Conservation (phyloP, 352 stramenopile genomes). For the Pythium dissimile region DNA sequence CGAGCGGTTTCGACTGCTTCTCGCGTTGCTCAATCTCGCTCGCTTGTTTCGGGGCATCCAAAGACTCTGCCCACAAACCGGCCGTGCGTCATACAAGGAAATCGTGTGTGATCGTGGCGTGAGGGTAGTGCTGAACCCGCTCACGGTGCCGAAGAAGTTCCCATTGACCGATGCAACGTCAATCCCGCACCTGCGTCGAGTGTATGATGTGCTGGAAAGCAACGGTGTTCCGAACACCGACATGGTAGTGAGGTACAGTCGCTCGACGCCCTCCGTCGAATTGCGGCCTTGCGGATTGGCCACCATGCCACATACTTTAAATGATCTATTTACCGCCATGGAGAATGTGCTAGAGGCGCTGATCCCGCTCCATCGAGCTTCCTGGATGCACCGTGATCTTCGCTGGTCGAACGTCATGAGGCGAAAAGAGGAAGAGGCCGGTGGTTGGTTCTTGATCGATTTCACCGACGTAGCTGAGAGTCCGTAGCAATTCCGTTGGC, state of each 20-base stretch:
- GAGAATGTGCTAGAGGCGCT: background rate
- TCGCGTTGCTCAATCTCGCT: background rate
- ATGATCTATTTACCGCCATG: background rate
- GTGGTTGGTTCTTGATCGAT: background rate
- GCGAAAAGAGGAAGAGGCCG: background rate
- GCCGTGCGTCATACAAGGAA: no score
- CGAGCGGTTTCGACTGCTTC: background rate
- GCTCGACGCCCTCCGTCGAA: background rate
- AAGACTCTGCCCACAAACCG: no score
- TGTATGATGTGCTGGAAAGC: no score
- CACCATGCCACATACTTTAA: background rate
- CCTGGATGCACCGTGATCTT: slow-evolving; percentile 3
- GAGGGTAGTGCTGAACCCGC: no score
- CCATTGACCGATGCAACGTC: no score
- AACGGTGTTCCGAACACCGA: no score
- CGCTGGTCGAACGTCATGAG: slow-evolving; percentile 12
- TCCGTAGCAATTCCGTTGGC: no score
- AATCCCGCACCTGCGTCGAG: no score
- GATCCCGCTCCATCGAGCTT: background rate
- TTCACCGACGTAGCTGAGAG: background rate
- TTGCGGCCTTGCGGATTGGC: background rate
- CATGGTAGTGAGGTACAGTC: background rate
- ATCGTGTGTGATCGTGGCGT: no score
- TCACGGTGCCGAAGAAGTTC: no score
- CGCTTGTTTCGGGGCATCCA: no score